Evolutionary conservation across 805 yeast species (phyloP).

Genomic region (Cyberlindnera veronae): DNA sequence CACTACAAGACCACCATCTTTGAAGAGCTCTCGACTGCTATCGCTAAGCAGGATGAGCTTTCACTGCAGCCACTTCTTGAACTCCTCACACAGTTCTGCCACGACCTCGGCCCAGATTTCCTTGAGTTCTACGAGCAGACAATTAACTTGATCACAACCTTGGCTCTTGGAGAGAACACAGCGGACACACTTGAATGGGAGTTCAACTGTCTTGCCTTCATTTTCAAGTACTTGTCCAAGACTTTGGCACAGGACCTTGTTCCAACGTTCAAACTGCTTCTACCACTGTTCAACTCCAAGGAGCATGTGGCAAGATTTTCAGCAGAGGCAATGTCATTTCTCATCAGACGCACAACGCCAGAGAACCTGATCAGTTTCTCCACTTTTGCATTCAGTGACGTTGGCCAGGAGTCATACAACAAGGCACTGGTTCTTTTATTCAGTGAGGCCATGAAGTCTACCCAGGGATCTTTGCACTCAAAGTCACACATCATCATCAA

Average conservation of each 20-base stretch:
- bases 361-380: slow-evolving; percentile 47
- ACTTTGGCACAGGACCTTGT: slow-evolving; percentile 56
- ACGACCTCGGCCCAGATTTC: slow-evolving; percentile 90
- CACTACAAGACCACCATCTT: slow-evolving; percentile 67
- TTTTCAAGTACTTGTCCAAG: slow-evolving; percentile 82
- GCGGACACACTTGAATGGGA: slow-evolving; percentile 74
- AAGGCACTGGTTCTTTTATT: slow-evolving; percentile 58
- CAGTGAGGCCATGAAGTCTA: slow-evolving; percentile 71
- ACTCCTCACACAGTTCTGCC: slow-evolving; percentile 77
- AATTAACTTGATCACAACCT: slow-evolving; percentile 44
- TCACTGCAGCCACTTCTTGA: slow-evolving; percentile 83
- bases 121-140: slow-evolving; percentile 61
- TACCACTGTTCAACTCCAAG: slow-evolving; percentile 63
- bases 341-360: slow-evolving; percentile 63
- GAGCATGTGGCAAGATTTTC: slow-evolving; percentile 75
- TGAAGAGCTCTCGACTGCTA: slow-evolving; percentile 42
- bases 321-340: slow-evolving; percentile 85
- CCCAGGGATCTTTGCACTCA: slow-evolving; percentile 72
- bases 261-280: slow-evolving; percentile 63
- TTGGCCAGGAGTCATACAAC: slow-evolving; percentile 43
- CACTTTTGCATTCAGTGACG: slow-evolving; percentile 36
- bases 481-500: slow-evolving; percentile 52
- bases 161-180: slow-evolving; percentile 45
- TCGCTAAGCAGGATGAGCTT: slow-evolving; percentile 56
- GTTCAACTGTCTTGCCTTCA: slow-evolving; percentile 80